These are phyloP conservation scores for Myxozyma monticola DNA, from an alignment of 805 yeast species.

Conservation along the genomic window DNA sequence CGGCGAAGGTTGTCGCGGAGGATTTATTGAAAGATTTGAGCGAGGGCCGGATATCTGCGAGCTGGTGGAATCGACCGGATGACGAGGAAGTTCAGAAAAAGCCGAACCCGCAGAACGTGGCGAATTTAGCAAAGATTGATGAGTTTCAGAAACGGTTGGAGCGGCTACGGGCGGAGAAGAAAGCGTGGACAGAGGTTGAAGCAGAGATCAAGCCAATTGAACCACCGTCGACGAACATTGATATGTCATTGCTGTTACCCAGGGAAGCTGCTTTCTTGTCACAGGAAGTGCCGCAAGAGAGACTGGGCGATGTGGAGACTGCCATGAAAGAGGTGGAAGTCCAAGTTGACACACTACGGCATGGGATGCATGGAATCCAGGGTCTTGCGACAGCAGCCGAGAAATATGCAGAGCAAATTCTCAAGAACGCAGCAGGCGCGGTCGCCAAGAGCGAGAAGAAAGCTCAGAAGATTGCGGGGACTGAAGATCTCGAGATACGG, in stretches of 20 bases:
- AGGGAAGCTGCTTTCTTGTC: constrained; percentile 24
- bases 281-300: constrained; percentile 48
- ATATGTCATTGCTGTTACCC: constrained; percentile 24
- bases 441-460: not conserved
- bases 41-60: constrained; percentile 59
- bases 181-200: constrained; percentile 24
- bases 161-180: constrained; percentile 29
- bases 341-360: constrained; percentile 28
- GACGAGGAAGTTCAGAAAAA: constrained; percentile 32
- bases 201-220: constrained; percentile 15
- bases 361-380: constrained; percentile 31
- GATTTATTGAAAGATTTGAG: constrained; percentile 60
- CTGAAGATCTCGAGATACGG: constrained; percentile 23
- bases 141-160: constrained; percentile 48
- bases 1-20: constrained; percentile 62
- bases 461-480: constrained; percentile 20
- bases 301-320: constrained; percentile 9
- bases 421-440: constrained; percentile 5
- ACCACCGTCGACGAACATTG: constrained; percentile 26
- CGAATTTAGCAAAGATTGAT: constrained; percentile 51
- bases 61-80: constrained; percentile 61
- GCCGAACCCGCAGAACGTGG: constrained; percentile 62
- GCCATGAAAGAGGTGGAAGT: constrained; percentile 24
- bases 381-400: constrained; percentile 28
- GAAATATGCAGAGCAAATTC: constrained; percentile 26